Percentiles rank a stretch among this genome's conserved stretches.
These are phyloP conservation scores for Streptanthus diversifolius DNA, from an alignment of 345 rosid genomes.

Conservation along the genomic window DNA sequence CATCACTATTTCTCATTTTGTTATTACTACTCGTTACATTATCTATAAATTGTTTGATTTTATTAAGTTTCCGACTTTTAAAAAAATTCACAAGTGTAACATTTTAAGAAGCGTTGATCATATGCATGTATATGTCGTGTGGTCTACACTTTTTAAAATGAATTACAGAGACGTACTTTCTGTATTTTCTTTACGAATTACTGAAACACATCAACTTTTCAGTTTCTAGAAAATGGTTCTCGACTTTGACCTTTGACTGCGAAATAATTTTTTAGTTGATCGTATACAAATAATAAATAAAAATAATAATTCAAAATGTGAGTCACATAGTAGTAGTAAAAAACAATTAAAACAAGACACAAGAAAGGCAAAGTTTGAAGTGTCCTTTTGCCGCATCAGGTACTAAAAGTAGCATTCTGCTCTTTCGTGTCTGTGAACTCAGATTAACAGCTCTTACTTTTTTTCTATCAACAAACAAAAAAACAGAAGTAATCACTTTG, in stretches of 20 bases:
- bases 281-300: not conserved
- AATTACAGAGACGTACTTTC: not conserved
- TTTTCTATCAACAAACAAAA: not conserved
- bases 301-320: not conserved
- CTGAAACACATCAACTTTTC: not conserved
- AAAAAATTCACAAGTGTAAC: not conserved
- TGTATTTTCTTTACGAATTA: not conserved
- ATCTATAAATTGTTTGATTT: not conserved
- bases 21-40: not conserved
- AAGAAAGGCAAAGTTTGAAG: not conserved
- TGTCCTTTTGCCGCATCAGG: not conserved
- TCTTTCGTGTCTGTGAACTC: conserved; percentile 29
- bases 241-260: conserved; percentile 18
- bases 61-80: not conserved
- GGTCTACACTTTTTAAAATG: not conserved
- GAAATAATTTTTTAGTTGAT: not conserved
- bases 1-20: not conserved
- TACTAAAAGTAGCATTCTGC: conserved; percentile 21
- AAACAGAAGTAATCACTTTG: not conserved
- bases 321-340: not conserved
- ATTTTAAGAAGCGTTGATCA: not conserved
- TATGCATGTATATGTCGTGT: not conserved
- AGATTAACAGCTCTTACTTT: not conserved
- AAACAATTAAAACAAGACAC: not conserved
- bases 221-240: not conserved